Base-by-base conservation (phyloP, 345 rosid genomes). In the Populus tremula region DNA sequence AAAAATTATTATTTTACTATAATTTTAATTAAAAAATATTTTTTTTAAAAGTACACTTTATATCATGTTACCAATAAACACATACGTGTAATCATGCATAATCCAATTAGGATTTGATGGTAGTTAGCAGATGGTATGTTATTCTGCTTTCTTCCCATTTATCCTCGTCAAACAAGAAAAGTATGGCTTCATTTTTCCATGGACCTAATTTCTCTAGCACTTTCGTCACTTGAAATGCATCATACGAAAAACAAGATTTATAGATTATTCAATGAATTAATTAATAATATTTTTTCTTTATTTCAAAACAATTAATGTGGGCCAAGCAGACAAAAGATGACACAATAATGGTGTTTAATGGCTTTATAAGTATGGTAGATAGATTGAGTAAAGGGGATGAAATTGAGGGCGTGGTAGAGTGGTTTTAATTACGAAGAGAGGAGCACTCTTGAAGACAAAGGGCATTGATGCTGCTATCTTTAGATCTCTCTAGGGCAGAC, bases 401-500 rank as follows among this genome's bases (percentile, higher is more conserved):
- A 70, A 53, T 67, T 63, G 77, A 73, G 38, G 67, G 77, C 35
- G 33, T 21, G 71, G 29, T 61, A 8, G 23, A 20, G 53, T 54
- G n/a, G 39, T 66, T n/a, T 36, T 59, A 72, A 59, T 59, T 41
- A 45, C 68, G 35, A 43, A 36, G 36, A 63, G 47, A 63, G 73
- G 36, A 33, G 75, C 84, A 79, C 18, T 81, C 83, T 76, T 81
- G 27, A 50, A 62, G 83, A 74, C 83, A 76, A 76, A 76, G 66
- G 73, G 8, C n/a, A 47, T 56, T 76, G 82, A 71, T 75, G 76
- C 33, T 67, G 1, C 31, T 68, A 1, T 38, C 29, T 62, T 72
- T 72, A 23, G 75, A 69, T 72, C 38, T 71, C 72, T 35, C 53
- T 8, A 41, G 38, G 59, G 61, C 45, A 27, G 14, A 64, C 7